Evolutionary conservation across 2,329 filamentous ascomycete genomes (phyloP).

Genomic region (Sarocladiaceae sp.): DNA sequence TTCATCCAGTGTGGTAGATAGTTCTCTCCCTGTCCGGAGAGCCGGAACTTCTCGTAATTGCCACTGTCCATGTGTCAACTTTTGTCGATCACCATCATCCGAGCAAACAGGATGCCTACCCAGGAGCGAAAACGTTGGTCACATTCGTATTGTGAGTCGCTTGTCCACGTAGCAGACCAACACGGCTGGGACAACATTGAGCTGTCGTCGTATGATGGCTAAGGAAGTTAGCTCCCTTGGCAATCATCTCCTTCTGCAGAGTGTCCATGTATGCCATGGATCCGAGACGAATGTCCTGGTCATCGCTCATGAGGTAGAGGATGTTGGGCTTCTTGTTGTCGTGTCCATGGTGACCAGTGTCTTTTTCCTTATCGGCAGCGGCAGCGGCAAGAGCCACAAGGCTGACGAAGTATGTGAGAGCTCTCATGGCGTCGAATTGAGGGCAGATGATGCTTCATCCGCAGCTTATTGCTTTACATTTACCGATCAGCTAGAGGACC

Average conservation of each 20-base stretch:
- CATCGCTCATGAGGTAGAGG: slow-evolving; percentile 56
- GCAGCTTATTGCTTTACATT: no score
- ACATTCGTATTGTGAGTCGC: not conserved
- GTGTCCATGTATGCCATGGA: slow-evolving; percentile 51
- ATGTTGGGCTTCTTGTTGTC: slow-evolving; percentile 38
- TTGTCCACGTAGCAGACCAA: not conserved
- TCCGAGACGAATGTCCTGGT: slow-evolving; percentile 53
- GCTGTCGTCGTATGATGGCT: not conserved
- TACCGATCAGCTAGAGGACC: no score
- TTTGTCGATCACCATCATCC: no score
- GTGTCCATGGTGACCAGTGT: no score
- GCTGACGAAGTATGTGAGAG: no score
- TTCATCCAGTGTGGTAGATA: slow-evolving; percentile 14
- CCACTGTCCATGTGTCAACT: no score
- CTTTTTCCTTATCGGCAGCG: no score
- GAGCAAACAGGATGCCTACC: no score
- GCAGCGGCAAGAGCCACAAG: no score
- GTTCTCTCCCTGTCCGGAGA: slow-evolving; percentile 10
- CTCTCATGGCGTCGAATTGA: no score
- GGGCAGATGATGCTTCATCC: no score
- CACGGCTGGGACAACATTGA: not conserved
- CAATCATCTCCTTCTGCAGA: slow-evolving; percentile 43
- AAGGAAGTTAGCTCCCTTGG: slow-evolving; percentile 32
- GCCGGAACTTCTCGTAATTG: not conserved
- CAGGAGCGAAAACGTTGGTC: not conserved